Conservation (phyloP, 768 basidiomycete species). For the Kwoniella pini region DNA sequence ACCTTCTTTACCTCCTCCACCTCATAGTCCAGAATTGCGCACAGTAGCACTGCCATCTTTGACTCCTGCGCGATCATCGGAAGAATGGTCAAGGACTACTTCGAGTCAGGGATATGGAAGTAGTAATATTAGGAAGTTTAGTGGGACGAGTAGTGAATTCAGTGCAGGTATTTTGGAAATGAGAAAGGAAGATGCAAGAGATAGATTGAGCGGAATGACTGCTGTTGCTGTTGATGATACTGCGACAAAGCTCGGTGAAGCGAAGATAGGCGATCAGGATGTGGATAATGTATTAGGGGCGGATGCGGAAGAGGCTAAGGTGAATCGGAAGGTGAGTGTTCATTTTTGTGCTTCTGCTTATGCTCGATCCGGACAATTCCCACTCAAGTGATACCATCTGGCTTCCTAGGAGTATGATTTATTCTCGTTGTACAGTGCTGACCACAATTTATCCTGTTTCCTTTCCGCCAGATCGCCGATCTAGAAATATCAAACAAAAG, state of each 20-base stretch:
- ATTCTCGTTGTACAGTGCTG: not conserved
- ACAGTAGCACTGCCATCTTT: conserved; percentile 31
- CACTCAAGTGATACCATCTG: not conserved
- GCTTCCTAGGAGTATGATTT: too few relatives aligned
- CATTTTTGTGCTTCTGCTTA: not conserved
- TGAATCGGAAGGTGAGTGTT: conserved; percentile 34
- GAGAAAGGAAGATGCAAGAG: conserved; percentile 12
- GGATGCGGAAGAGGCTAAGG: conserved; percentile 38
- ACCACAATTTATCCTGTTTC: not conserved
- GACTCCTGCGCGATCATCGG: conserved; percentile 21
- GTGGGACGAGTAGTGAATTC: conserved; percentile 6
- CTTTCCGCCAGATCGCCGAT: conserved; percentile 47
- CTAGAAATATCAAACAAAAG: conserved; percentile 52
- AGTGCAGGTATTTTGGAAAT: conserved; percentile 10
- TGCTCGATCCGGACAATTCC: not conserved
- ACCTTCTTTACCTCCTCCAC: conserved; percentile 22
- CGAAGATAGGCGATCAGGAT: conserved; percentile 5
- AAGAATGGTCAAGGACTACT: conserved; percentile 13
- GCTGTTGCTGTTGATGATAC: conserved; percentile 8
- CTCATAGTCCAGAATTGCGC: conserved; percentile 27
- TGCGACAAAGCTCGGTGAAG: not conserved
- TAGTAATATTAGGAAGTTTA: conserved; percentile 3
- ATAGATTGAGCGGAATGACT: conserved; percentile 24
- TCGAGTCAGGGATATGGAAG: not conserved
- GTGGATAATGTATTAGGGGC: conserved; percentile 16